Conservation (phyloP, 2,329 filamentous ascomycete genomes). For the Tolypocladium cylindrosporum region DNA sequence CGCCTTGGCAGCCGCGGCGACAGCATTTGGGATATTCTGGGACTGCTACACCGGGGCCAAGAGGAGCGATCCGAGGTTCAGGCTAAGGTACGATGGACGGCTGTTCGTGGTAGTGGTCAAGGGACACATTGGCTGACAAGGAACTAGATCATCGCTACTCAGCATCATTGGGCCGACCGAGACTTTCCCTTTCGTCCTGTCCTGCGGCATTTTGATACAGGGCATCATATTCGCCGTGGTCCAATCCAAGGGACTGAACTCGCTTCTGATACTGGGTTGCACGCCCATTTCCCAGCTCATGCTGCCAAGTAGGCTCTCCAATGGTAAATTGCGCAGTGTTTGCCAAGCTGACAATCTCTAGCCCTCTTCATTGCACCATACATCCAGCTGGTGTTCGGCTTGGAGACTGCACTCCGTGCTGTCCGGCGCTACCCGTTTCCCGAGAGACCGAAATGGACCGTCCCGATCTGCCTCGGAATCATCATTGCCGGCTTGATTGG, state of each 20-base stretch:
- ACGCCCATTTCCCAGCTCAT: conserved; percentile 44
- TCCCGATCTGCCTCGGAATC: conserved; percentile 43
- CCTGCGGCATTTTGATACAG: conserved; percentile 47
- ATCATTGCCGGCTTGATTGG: conserved; percentile 40
- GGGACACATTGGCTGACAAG: background rate
- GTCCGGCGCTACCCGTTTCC: conserved; percentile 46
- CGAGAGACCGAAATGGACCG: conserved; percentile 48
- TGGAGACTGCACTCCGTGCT: conserved; percentile 50
- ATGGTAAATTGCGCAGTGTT: background rate
- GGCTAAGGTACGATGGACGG: conserved; percentile 27
- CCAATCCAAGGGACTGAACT: conserved; percentile 44
- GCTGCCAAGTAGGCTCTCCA: conserved; percentile 42
- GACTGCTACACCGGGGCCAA: conserved; percentile 40
- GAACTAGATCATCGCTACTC: conserved; percentile 24
- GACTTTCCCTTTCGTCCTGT: conserved; percentile 45
- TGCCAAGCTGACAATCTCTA: conserved; percentile 15
- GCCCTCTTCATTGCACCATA: conserved; percentile 59
- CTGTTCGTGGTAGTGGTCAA: too few relatives aligned
- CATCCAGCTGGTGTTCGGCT: conserved; percentile 53
- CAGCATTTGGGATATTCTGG: conserved; percentile 45
- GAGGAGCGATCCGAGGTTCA: conserved; percentile 27
- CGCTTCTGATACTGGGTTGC: conserved; percentile 42
- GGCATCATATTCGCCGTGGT: conserved; percentile 45
- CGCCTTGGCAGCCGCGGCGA: conserved; percentile 44
- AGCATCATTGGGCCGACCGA: conserved; percentile 36